These are phyloP conservation scores for Mallotus japonicus DNA, from an alignment of 441 rosid genomes.

Conservation along the genomic window DNA sequence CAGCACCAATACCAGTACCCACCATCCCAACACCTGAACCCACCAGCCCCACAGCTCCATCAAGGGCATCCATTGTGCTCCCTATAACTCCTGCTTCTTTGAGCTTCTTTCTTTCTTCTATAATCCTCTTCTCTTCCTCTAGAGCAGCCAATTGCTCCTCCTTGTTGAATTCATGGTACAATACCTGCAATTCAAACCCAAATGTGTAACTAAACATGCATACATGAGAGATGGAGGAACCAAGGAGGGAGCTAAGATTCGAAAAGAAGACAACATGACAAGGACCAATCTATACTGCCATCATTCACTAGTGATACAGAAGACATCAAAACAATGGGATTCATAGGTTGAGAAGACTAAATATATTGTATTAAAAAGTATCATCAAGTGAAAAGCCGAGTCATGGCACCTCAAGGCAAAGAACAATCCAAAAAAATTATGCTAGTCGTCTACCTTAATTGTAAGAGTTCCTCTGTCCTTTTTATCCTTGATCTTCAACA, in stretches of 20 bases:
- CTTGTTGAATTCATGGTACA: conserved; percentile 72
- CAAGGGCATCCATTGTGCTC: conserved; percentile 82
- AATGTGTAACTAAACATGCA: neutral
- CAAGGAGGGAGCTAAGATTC: neutral
- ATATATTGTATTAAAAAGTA: too few relatives aligned
- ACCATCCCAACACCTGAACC: conserved; percentile 29
- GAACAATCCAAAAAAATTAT: neutral
- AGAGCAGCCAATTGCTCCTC: conserved; percentile 82
- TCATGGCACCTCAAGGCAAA: neutral
- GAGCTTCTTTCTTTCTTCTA: conserved; percentile 83
- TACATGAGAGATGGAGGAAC: neutral
- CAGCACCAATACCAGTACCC: conserved; percentile 55
- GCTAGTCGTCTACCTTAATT: conserved; percentile 50
- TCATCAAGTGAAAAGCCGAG: neutral
- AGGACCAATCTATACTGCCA: neutral
- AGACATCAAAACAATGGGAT: too few relatives aligned
- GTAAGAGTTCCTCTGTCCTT: conserved; percentile 83
- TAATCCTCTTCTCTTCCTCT: conserved; percentile 76
- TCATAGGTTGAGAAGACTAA: too few relatives aligned
- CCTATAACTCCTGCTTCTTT: conserved; percentile 92
- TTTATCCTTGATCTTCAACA: conserved; percentile 84
- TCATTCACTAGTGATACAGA: neutral
- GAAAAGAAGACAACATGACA: neutral
- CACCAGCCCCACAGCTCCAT: conserved; percentile 62
- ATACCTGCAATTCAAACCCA: conserved; percentile 41